Evolutionary conservation across 176 grass and related monocot species (phyloP).

Genomic region (Cymbopogon citratus): DNA sequence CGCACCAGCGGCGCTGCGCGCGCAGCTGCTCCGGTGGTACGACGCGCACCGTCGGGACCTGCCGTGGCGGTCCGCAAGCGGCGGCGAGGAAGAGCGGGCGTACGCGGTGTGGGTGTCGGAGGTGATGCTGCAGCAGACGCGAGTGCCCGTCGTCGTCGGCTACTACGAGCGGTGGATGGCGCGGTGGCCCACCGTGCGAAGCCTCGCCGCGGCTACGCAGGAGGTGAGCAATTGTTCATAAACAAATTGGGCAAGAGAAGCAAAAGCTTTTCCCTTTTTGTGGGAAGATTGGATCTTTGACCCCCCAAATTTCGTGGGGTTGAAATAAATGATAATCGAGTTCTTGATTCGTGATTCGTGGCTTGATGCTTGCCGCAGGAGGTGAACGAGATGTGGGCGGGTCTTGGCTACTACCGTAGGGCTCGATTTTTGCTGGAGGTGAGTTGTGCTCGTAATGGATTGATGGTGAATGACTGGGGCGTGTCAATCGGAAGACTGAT

Average conservation of each 20-base stretch:
- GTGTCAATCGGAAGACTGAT: too few species aligned
- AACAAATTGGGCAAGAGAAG: background rate
- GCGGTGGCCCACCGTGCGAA: slow-evolving; percentile 72
- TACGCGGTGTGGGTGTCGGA: slow-evolving; percentile 97
- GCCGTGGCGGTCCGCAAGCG: slow-evolving; percentile 52
- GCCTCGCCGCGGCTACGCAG: slow-evolving; percentile 78
- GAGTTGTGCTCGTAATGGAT: background rate
- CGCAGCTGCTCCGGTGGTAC: slow-evolving; percentile 69
- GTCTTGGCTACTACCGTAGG: slow-evolving; percentile 91
- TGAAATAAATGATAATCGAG: background rate
- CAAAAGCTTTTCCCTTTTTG: background rate
- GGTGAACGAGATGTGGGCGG: slow-evolving; percentile 96
- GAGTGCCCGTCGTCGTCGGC: slow-evolving; percentile 65
- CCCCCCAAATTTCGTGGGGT: background rate
- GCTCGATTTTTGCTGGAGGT: slow-evolving; percentile 97
- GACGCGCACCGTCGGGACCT: slow-evolving; percentile 61
- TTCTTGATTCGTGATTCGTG: slow-evolving; percentile 13
- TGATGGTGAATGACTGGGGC: background rate
- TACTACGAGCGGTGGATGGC: slow-evolving; percentile 94
- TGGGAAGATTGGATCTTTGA: background rate
- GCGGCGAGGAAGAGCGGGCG: slow-evolving; percentile 44
- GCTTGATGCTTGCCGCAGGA: slow-evolving; percentile 51
- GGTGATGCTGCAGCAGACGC: slow-evolving; percentile 98
- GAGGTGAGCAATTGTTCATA: slow-evolving; percentile 43
- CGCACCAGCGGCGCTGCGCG: slow-evolving; percentile 25